Evolutionary conservation across 192 early-diverging fungal species (phyloP), one percentile per base, ranked within the genome.

Genomic region (Backusella westeae): DNA sequence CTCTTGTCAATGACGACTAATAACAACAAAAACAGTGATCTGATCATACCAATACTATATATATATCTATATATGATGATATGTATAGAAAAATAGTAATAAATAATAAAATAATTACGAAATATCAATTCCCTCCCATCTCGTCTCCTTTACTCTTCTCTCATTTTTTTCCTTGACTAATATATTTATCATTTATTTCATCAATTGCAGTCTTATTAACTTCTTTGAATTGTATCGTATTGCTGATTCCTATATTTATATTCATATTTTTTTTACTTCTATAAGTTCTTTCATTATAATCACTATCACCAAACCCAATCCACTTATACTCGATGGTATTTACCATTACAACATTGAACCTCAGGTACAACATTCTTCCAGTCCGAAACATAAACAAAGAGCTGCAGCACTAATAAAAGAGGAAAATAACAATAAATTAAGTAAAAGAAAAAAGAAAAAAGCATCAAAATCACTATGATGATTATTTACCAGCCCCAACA

Each of bases 1-100:
- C n/a, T n/a, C 39, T 78, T 17, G 66, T 78, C 17, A 78, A 78
- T 52, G 77, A 78, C 52, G 35, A 42, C 19, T 75, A 44, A 67
- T 12, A 4, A 34, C 17, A 63, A 14, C 10, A 63, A 49, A 32
- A 49, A 63, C 23, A 63, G 56, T 63, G n/a, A 23, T 9, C 19
- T 56, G 53, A 56, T 56, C 53, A 56, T 56, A 56, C 53, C n/a
- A 56, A 26, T 32, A 32, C 3, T 32, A 56, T 9, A 56, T 56
- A 56, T 23, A 56, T 23, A 56, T 56, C 7, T 6, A 23, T 56
- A 10, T n/a, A 52, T 19, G 32, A 6, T 4, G 10, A 23, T 56
- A n/a, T 23, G 26, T 63, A 63, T 14, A 63, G 12, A 23, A 63
- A 29, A 10, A 63, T 63, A 63, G 29, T 63, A 63, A 63, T 63